Conservation (phyloP, 495 filamentous ascomycete species). For the Darksidea phi region DNA sequence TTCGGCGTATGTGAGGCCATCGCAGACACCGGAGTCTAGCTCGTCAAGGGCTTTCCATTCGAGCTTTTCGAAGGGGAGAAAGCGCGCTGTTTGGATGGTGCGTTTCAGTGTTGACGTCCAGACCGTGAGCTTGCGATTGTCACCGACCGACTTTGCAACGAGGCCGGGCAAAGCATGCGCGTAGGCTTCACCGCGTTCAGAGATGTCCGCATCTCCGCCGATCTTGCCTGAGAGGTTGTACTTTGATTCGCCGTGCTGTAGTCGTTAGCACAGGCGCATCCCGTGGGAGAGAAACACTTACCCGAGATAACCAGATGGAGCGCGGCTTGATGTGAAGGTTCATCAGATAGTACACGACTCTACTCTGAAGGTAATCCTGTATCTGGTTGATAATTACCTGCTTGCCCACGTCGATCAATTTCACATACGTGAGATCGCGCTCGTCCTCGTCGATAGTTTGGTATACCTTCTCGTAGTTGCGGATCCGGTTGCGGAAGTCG, state of each 20-base stretch:
- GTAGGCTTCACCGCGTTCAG: slow-evolving; percentile 82
- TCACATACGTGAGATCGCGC: slow-evolving; percentile 82
- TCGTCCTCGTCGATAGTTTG: slow-evolving; percentile 87
- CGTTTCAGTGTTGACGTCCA: slow-evolving; percentile 96
- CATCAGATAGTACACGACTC: slow-evolving; percentile 96
- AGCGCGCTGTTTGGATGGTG: slow-evolving; percentile 86
- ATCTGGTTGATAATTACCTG: slow-evolving; percentile 97
- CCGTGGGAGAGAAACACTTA: slow-evolving; percentile 47
- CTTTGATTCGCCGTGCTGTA: slow-evolving; percentile 86
- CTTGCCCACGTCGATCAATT: slow-evolving; percentile 92
- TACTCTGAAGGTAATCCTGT: slow-evolving; percentile 91
- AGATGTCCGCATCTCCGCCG: slow-evolving; percentile 86
- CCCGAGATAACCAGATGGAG: slow-evolving; percentile 93
- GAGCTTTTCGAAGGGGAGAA: slow-evolving; percentile 83
- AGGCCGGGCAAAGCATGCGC: slow-evolving; percentile 77
- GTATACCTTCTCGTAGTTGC: slow-evolving; percentile 95
- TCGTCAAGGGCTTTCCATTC: slow-evolving; percentile 99
- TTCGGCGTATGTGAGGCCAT: slow-evolving; percentile 90
- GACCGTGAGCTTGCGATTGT: slow-evolving; percentile 79
- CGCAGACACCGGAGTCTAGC: slow-evolving; percentile 93
- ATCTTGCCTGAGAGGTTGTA: slow-evolving; percentile 87
- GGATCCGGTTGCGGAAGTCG: slow-evolving; percentile 91
- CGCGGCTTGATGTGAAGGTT: slow-evolving; percentile 97
- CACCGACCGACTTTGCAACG: slow-evolving; percentile 75
- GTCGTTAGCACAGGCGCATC: slow-evolving; percentile 21